phyloP scores from a whole-genome alignment of 2,329 filamentous ascomycete genomes.

The Cadophora sp. region DNA sequence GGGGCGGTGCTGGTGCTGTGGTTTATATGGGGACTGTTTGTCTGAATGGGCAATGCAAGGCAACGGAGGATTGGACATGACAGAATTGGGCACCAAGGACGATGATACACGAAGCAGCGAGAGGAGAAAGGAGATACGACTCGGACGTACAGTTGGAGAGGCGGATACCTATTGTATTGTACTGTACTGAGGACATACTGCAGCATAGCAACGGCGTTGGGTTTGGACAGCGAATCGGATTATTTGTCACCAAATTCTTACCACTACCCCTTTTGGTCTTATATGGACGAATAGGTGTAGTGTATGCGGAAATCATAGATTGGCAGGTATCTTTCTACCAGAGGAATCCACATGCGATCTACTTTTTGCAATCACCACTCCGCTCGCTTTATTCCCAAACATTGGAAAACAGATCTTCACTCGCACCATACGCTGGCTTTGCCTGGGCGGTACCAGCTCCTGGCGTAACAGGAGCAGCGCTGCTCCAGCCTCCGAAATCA shows the following conservation, averaged over 20 bases:
- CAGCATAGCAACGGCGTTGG: constrained; percentile 44
- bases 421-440: constrained; percentile 68
- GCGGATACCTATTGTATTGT: constrained; percentile 30
- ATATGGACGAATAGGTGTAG: neutral
- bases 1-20: constrained; percentile 77
- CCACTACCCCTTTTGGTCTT: neutral
- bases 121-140: neutral
- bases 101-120: neutral
- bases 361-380: neutral
- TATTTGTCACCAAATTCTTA: constrained; percentile 10
- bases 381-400: constrained; percentile 75
- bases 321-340: constrained; percentile 16
- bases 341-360: constrained; percentile 7
- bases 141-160: constrained; percentile 8
- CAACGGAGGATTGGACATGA: neutral
- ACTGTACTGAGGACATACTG: constrained; percentile 35
- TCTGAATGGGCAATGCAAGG: constrained; percentile 28
- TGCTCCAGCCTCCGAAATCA: constrained; percentile 95
- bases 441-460: constrained; percentile 50
- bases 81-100: neutral
- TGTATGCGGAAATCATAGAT: constrained; percentile 4
- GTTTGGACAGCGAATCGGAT: constrained; percentile 13
- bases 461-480: constrained; percentile 64
- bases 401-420: constrained; percentile 92
- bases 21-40: constrained; percentile 50